Evolutionary conservation across 306 rosid genomes (phyloP).

Genomic region (Casuarina cunninghamiana): DNA sequence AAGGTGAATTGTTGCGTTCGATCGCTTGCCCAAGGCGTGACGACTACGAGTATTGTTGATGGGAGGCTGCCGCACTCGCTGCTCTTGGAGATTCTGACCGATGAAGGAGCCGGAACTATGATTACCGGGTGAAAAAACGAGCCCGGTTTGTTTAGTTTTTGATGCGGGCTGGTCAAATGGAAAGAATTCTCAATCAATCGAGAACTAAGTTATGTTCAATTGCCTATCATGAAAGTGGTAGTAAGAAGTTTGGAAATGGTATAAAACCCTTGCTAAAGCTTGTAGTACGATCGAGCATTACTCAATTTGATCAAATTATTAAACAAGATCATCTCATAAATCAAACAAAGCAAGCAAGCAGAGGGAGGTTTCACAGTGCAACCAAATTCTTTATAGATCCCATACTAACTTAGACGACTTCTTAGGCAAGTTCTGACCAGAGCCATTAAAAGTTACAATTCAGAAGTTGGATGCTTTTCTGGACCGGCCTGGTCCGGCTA

Average conservation of each 20-base stretch:
- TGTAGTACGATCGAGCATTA: no score
- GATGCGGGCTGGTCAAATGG: not conserved
- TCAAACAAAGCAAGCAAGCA: no score
- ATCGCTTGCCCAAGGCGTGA: conserved; percentile 82
- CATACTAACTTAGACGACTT: no score
- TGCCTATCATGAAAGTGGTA: not conserved
- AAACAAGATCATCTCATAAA: no score
- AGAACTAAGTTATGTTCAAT: not conserved
- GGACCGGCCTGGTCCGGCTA: not conserved
- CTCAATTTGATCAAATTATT: no score
- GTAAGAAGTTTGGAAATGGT: not conserved
- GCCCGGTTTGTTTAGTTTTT: not conserved
- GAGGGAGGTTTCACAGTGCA: no score
- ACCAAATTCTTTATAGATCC: no score
- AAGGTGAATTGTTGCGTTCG: conserved; percentile 82
- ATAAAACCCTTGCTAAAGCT: no score
- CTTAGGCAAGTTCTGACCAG: not conserved
- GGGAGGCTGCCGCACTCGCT: conserved; percentile 81
- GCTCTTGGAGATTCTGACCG: conserved; percentile 82
- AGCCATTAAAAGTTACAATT: not conserved
- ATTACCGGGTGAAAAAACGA: conserved; percentile 49
- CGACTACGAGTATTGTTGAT: conserved; percentile 81
- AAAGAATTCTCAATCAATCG: not conserved
- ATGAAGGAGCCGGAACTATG: conserved; percentile 96
- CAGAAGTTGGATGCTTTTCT: no score